Base-by-base conservation (phyloP, 805 yeast species). In the Diddensiella caesifluorescens region DNA sequence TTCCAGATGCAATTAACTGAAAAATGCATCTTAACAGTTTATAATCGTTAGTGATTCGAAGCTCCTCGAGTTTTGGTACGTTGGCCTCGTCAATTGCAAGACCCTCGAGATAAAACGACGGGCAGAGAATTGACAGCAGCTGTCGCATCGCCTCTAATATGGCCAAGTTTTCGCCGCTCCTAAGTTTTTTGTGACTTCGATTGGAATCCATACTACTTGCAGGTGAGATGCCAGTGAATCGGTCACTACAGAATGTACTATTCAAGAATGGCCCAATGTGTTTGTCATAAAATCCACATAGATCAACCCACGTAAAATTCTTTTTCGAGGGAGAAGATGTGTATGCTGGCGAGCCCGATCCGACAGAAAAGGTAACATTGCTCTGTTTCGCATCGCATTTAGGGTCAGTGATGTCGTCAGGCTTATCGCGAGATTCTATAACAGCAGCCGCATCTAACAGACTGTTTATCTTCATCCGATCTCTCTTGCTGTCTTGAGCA, bases 91-190 rank as follows among this genome's bases (percentile, higher is more conserved):
- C 54, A 21, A 52, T 35, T n/a, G 51, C 44, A 13, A 53, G 47
- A 3, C 32, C 28, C 22, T 48, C 48, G 10, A 51, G 31, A 20
- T 39, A 25, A 23, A 34, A 15, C 23, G 32, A 18, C 7, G 60
- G 58, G 28, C 36, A 48, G 2, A 55, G 45, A 1, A 48, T 35
- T 3, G 49, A 44, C 26, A 57, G 34, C 2, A 60, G 38, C 47
- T 58, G 63, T 16, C 63, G 53, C 45, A 61, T 50, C 19, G 55
- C 58, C 43, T 61, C 65, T 19, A 59, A 39, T 40, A 59, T 57
- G 25, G 63, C 62, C 22, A 60, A 50, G 21, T 57, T 51, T 25
- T 50, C 50, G 20, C 41, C 45, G 12, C 40, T 35, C 12, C 32
- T 21, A 4, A 22, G 18, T 25, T 39, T 42, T 36, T 32, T 35